Percentiles rank a stretch among this genome's conserved stretches.
Evolutionary conservation across 345 rosid species (phyloP).

Genomic region (Camelina hispida): DNA sequence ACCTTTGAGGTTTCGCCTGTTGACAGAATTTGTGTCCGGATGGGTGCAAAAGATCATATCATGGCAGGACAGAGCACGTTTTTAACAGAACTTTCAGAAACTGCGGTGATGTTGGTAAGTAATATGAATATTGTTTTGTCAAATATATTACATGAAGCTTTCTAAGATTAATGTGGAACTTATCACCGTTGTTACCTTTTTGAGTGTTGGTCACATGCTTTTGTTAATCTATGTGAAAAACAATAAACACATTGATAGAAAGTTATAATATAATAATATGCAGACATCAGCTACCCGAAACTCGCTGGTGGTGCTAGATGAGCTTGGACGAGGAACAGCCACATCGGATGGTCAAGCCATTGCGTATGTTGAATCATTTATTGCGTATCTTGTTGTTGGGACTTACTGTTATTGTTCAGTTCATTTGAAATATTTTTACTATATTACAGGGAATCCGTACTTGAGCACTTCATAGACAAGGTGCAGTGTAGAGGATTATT

Average conservation of each 20-base stretch:
- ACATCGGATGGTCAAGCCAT: conserved; percentile 99
- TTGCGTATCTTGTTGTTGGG: conserved; percentile 18
- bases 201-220: conserved; percentile 10
- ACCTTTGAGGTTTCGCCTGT: conserved; percentile 81
- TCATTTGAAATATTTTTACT: not conserved
- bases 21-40: conserved; percentile 86
- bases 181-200: conserved; percentile 6
- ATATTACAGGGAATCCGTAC: conserved; percentile 78
- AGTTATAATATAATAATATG: conserved; percentile 23
- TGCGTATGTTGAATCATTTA: conserved; percentile 60
- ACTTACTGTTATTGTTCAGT: not conserved
- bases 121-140: conserved; percentile 27
- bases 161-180: conserved; percentile 8
- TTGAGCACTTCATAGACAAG: conserved; percentile 79
- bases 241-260: conserved; percentile 14
- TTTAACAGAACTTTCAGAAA: conserved; percentile 96
- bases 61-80: conserved; percentile 97
- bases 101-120: conserved; percentile 90
- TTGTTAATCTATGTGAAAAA: conserved; percentile 1
- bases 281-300: conserved; percentile 83
- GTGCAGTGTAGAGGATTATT: conserved; percentile 92
- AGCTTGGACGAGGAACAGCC: conserved; percentile 97
- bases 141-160: conserved; percentile 25
- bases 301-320: conserved; percentile 92
- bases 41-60: conserved; percentile 98